phyloP scores from a whole-genome alignment of 1,139 yeast genomes.

The Diutina siamensis region DNA sequence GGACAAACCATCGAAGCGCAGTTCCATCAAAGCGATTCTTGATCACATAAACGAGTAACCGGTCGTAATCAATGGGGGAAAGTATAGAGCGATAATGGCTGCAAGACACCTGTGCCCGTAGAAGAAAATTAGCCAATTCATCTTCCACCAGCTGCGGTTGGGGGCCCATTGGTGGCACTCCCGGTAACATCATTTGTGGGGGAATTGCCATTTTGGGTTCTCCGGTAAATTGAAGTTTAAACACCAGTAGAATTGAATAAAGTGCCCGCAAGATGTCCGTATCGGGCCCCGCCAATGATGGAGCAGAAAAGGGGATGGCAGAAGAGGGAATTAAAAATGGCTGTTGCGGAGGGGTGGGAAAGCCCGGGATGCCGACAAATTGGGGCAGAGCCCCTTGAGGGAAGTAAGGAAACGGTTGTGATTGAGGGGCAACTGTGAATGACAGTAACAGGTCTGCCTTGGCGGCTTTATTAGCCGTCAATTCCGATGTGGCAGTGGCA shows the following conservation, averaged over 20 bases:
- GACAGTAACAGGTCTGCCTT: too few relatives aligned
- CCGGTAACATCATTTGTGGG: neutral
- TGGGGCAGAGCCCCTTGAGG: neutral
- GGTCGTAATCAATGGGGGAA: neutral
- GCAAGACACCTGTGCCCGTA: neutral
- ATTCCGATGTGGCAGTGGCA: neutral
- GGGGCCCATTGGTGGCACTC: neutral
- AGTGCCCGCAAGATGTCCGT: neutral
- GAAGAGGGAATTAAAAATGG: neutral
- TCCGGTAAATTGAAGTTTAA: neutral
- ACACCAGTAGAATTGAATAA: neutral
- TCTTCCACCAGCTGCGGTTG: neutral
- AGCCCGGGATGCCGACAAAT: neutral
- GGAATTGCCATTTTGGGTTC: neutral
- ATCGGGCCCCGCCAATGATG: neutral
- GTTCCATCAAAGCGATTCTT: neutral
- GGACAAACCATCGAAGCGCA: neutral
- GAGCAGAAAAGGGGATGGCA: neutral
- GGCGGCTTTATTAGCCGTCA: too few relatives aligned
- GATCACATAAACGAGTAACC: neutral
- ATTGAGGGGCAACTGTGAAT: neutral
- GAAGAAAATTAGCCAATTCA: slow-evolving; percentile 1
- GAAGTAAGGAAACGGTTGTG: neutral
- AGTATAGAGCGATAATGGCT: neutral
- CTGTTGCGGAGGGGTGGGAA: neutral